Conservation (phyloP, 805 yeast genomes). For the Saccharomycopsis sp. region DNA sequence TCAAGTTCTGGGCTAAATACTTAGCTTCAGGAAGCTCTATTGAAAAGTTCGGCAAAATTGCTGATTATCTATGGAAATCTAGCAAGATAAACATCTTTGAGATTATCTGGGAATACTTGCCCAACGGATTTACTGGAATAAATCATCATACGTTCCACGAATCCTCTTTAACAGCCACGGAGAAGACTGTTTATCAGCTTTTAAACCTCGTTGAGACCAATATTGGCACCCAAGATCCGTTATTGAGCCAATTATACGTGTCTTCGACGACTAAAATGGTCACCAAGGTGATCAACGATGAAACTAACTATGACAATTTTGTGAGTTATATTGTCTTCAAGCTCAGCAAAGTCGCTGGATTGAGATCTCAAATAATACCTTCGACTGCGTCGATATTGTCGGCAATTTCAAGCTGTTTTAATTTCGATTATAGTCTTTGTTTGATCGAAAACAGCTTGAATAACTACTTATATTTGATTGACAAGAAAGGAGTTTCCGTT, state of each 20-base stretch:
- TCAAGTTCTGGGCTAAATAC: slow-evolving; percentile 2
- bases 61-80: background rate
- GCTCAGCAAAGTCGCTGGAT: background rate
- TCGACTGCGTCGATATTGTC: background rate
- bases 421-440: background rate
- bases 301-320: background rate
- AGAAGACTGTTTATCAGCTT: background rate
- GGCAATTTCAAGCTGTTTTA: background rate
- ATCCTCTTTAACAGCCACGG: background rate
- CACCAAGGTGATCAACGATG: background rate
- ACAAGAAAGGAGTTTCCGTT: background rate
- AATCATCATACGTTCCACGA: background rate
- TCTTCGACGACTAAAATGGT: background rate
- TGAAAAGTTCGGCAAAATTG: background rate
- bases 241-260: background rate
- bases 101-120: slow-evolving; percentile 3
- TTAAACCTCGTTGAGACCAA: background rate
- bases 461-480: slow-evolving; percentile 7
- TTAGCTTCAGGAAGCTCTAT: background rate
- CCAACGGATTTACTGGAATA: background rate
- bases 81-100: slow-evolving; percentile 4
- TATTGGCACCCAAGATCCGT: background rate
- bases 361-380: background rate
- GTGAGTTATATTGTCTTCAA: background rate
- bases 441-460: slow-evolving; percentile 7